These are phyloP conservation scores for Pythium guiyangense DNA, from an alignment of 352 stramenopile species.

Conservation along the genomic window DNA sequence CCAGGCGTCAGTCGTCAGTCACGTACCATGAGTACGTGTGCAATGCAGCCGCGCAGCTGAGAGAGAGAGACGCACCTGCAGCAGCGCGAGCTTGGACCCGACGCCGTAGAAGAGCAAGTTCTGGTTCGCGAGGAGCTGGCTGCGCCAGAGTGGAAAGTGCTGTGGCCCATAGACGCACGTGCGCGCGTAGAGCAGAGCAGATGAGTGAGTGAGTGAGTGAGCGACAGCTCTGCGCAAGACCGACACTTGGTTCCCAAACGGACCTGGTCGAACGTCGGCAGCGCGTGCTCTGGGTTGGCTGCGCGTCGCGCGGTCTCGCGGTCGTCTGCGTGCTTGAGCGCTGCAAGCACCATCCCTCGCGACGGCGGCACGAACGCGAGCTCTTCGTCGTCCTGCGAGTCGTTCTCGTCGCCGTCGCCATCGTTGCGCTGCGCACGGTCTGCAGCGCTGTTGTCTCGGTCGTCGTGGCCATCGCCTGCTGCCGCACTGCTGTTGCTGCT, in stretches of 20 bases:
- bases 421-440: too few relatives aligned
- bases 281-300: not conserved
- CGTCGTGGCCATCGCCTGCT: not conserved
- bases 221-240: too few relatives aligned
- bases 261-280: slow-evolving; percentile 1
- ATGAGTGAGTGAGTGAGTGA: too few relatives aligned
- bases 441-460: too few relatives aligned
- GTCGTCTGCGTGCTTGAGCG: not conserved
- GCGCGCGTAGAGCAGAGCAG: too few relatives aligned
- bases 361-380: not conserved
- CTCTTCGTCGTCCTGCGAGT: not conserved
- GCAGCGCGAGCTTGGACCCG: slow-evolving; percentile 45
- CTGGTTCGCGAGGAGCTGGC: slow-evolving; percentile 35
- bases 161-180: not conserved
- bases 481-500: slow-evolving; percentile 13
- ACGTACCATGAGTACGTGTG: not conserved
- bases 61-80: slow-evolving; percentile 30
- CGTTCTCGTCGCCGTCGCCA: too few relatives aligned
- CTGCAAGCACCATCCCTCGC: not conserved
- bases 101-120: slow-evolving; percentile 53
- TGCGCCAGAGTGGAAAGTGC: slow-evolving; percentile 36
- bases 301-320: not conserved
- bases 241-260: not conserved
- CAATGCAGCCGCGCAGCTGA: too few relatives aligned
- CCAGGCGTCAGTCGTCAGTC: not conserved